Percentiles rank a stretch among this genome's conserved stretches.
These are phyloP conservation scores for Flaveria floridana DNA, from an alignment of 140 eudicot species.

Conservation along the genomic window DNA sequence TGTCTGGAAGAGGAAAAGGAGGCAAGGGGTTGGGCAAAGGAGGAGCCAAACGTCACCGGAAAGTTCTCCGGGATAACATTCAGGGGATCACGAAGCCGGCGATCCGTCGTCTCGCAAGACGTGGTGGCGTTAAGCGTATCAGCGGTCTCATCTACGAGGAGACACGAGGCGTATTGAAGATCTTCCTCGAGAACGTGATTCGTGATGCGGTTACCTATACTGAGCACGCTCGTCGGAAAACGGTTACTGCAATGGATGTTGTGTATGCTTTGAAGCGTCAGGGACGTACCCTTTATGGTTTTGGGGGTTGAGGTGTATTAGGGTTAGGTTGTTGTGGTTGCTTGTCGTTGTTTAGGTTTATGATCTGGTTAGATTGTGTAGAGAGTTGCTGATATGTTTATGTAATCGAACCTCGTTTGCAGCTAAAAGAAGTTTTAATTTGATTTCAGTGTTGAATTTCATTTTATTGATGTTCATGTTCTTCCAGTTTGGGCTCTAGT, in stretches of 20 bases:
- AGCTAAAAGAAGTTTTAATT: neutral
- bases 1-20: conserved; percentile 35
- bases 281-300: conserved; percentile 47
- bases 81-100: conserved; percentile 38
- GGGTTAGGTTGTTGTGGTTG: neutral
- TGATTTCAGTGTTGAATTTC: neutral
- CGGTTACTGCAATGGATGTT: conserved; percentile 51
- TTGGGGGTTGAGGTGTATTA: conserved; percentile 32
- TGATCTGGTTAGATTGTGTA: neutral
- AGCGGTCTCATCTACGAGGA: conserved; percentile 45
- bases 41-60: conserved; percentile 32
- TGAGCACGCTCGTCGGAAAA: conserved; percentile 36
- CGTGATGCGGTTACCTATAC: conserved; percentile 46
- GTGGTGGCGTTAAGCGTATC: conserved; percentile 37
- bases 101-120: conserved; percentile 39
- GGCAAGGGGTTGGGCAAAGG: conserved; percentile 36
- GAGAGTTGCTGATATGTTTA: neutral
- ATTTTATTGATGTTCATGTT: neutral
- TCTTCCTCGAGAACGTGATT: conserved; percentile 43
- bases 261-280: conserved; percentile 35
- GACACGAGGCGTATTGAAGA: conserved; percentile 31
- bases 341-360: neutral
- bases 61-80: conserved; percentile 37
- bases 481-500: neutral
- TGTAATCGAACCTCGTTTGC: conserved; percentile 13